Base-by-base conservation (phyloP, 140 eudicot species). In the Erigeron philadelphicus region DNA sequence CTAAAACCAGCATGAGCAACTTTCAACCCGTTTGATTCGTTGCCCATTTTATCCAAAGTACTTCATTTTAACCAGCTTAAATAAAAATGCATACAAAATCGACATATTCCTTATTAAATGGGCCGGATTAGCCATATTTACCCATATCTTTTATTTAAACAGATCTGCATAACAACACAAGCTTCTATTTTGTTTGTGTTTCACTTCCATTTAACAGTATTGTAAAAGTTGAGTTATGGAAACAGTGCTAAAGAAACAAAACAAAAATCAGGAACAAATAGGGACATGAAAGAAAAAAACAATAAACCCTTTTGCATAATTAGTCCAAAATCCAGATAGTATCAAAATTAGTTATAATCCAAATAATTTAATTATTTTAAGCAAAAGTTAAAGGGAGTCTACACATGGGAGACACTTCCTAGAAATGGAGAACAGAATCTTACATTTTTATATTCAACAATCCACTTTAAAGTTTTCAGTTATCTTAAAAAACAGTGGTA, bases 361-460 rank as follows among this genome's bases (percentile, higher is more conserved):
- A 66, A 46, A 47, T 44, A 18, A 57, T 42, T 57, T 40, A 11
- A 75, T 10, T 40, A 67, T 55, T 67, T 45, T 19, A 72, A 31
- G 73, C 62, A 81, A 48, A 70, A 63, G 66, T 67, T 74, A 75
- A 61, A 76, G 70, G 13, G 16, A 41, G 66, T 72, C 15, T 41
- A 72, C 81, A 71, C 78, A 72, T 76, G 81, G 84, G 79, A 67
- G 79, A 72, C 76, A 62, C 25, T 50, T 81, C 72, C 78, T 44
- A 11, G 73, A 72, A 73, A 71, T 62, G 71, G 64, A 31, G 66
- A 58, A 77, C 71, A 63, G 90, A 85, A 85, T 85, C 87, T 85
- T 74, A 45, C 69, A 66, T 50, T 74, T 54, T 66, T 42, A 42
- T 66, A 72, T 21, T 68, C 43, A 68, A 52, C 70, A 53, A 16